Conservation (phyloP, 257 asterid species). For the Nicotiana otophora region DNA sequence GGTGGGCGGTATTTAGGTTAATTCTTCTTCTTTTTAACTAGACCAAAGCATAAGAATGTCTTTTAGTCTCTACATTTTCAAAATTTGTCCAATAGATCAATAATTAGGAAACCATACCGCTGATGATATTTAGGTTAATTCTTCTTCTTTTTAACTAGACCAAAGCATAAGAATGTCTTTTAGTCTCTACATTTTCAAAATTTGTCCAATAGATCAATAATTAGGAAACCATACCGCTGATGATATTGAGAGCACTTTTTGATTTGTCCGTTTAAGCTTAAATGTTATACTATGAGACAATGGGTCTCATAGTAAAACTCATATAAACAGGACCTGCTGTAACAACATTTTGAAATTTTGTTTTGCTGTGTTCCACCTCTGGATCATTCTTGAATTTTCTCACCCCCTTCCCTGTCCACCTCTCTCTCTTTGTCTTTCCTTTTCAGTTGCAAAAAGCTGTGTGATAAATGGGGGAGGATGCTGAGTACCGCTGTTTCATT, state of each 20-base stretch:
- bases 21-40: background rate
- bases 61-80: background rate
- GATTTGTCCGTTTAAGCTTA: background rate
- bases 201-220: background rate
- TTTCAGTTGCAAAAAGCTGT: constrained; percentile 19
- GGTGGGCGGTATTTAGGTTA: too few relatives aligned
- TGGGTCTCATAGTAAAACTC: background rate
- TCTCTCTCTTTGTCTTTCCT: background rate
- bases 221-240: background rate
- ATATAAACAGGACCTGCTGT: background rate
- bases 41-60: background rate
- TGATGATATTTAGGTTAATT: background rate
- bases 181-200: background rate
- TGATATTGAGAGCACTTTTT: background rate
- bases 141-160: background rate
- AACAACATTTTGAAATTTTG: background rate
- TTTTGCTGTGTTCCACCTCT: background rate
- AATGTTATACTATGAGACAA: constrained; percentile 1
- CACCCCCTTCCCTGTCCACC: background rate
- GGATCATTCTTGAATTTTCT: background rate
- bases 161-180: background rate
- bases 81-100: background rate
- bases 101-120: background rate
- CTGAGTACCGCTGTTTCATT: constrained; percentile 69
- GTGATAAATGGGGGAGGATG: constrained; percentile 51